Base-by-base conservation (phyloP, 768 basidiomycete genomes). In the Boletus sp. region DNA sequence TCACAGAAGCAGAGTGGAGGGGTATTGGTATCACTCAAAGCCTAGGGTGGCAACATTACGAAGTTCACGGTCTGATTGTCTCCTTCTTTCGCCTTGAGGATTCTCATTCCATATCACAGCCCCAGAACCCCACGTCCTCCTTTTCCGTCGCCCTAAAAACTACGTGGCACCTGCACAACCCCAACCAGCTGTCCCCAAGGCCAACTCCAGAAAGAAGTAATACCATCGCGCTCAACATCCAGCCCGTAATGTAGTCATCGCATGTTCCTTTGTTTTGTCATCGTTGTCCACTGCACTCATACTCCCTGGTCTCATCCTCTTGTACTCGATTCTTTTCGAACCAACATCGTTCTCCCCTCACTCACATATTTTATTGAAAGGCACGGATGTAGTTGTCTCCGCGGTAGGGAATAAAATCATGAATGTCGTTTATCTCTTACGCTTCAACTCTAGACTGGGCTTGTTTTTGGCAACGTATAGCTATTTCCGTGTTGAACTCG, bases 1-100 rank as follows among this genome's bases (percentile, higher is more conserved):
- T 98, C 55, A 71, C 83, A 4, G 96, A 99, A 69, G 75, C 81
- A 42, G 97, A 99, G 73, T 99, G 96, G 96, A 82, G 96, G 70
- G 90, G 91, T 0, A 93, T 99, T 54, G 96, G 96, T 9, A 96
- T 98, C 60, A 90, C 89, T 41, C 96, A 99, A 75, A 94, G 92
- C 72, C 78, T 96, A 24, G 95, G 95, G 4, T 98, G 95, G 94
- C 90, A 92, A 68, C 94, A 97, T 66, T 98, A 95, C 66, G 94
- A 95, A 77, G 91, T 95, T n/a, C 95, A 98, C 67, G 91, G 94
- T 89, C 60, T 60, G 80, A 60, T 20, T 37, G 10, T n/a, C 17
- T 44, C 14, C 28, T 15, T 39, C 29, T 18, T 48, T 42, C 49
- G 37, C 51, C 28, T 44, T 54, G 18, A 42, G 28, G 15, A 49